A percentile compares a stretch with the other conserved stretches of the same genome.
Conservation (phyloP, 352 stramenopile species). For the Phytophthora capsici region DNA sequence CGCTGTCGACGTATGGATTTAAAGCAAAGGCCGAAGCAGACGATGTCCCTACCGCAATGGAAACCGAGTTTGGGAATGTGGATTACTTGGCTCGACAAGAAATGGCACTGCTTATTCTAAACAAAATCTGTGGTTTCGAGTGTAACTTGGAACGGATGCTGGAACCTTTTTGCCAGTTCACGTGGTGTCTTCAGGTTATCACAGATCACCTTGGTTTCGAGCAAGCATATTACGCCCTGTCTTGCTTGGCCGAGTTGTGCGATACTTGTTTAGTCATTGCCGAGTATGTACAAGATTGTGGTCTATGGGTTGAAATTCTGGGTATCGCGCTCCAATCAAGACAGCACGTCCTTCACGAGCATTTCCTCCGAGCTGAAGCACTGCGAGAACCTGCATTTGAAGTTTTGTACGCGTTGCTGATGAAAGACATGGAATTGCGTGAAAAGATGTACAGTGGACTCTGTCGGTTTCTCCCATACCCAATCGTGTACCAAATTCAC, state of each 20-base stretch:
- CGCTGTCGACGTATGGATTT: constrained; percentile 79
- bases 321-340: constrained; percentile 80
- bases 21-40: constrained; percentile 47
- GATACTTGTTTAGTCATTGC: constrained; percentile 78
- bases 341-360: constrained; percentile 82
- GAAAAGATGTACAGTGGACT: constrained; percentile 80
- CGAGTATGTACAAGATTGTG: constrained; percentile 76
- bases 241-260: constrained; percentile 79
- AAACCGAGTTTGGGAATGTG: constrained; percentile 77
- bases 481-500: constrained; percentile 86
- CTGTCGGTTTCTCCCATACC: constrained; percentile 79
- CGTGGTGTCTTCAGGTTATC: constrained; percentile 85
- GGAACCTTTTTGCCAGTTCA: constrained; percentile 77
- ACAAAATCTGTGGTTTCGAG: constrained; percentile 82
- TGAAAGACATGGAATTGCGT: constrained; percentile 70
- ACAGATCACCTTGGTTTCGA: constrained; percentile 83
- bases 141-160: constrained; percentile 78
- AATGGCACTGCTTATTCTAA: constrained; percentile 74
- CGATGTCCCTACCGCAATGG: constrained; percentile 46
- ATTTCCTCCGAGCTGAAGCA: constrained; percentile 79
- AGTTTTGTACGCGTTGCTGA: constrained; percentile 77
- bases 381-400: constrained; percentile 82
- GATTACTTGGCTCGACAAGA: constrained; percentile 84
- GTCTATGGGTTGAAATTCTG: constrained; percentile 82
- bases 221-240: constrained; percentile 79